These are phyloP conservation scores for Colletotrichum scovillei DNA, from an alignment of 2,329 filamentous ascomycete species.

Conservation along the genomic window DNA sequence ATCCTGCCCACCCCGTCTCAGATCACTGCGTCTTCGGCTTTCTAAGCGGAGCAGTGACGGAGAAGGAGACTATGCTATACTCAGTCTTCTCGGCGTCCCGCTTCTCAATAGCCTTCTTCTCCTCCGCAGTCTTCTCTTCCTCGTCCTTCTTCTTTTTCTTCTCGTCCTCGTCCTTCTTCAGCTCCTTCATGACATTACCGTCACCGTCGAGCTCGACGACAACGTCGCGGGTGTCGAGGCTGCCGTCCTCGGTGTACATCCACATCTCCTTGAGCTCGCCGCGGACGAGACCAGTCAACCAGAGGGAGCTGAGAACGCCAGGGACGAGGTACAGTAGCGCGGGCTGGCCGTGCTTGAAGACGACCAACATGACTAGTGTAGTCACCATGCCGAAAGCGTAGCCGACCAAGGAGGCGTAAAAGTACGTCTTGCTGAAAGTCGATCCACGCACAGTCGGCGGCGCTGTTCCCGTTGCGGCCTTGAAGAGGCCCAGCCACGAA, in stretches of 20 bases:
- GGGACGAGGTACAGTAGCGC: conserved; percentile 94
- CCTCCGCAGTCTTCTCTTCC: conserved; percentile 27
- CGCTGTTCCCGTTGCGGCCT: conserved; percentile 36
- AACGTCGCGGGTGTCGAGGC: conserved; percentile 64
- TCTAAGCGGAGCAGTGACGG: conserved; percentile 27
- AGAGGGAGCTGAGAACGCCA: conserved; percentile 79
- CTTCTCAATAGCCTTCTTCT: conserved; percentile 28
- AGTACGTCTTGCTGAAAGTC: conserved; percentile 86
- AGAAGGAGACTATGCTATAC: conserved; percentile 28
- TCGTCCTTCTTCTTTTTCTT: conserved; percentile 43
- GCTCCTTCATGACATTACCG: conserved; percentile 56
- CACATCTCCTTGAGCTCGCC: conserved; percentile 83
- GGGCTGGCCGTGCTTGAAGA: conserved; percentile 86
- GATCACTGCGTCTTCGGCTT: conserved; percentile 23
- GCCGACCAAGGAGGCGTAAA: conserved; percentile 79
- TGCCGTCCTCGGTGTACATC: conserved; percentile 81
- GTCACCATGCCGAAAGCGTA: conserved; percentile 82
- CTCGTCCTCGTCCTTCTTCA: conserved; percentile 49
- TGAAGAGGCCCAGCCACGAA: conserved; percentile 39
- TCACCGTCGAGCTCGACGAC: conserved; percentile 65
- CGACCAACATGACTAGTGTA: conserved; percentile 81
- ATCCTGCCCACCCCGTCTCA: neutral
- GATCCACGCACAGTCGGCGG: conserved; percentile 51
- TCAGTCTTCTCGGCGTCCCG: conserved; percentile 34
- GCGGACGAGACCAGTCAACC: conserved; percentile 76